A percentile compares a stretch with the other conserved stretches of the same genome.
phyloP scores from a whole-genome alignment of 129 eudicot species.

The Artemisia annua region DNA sequence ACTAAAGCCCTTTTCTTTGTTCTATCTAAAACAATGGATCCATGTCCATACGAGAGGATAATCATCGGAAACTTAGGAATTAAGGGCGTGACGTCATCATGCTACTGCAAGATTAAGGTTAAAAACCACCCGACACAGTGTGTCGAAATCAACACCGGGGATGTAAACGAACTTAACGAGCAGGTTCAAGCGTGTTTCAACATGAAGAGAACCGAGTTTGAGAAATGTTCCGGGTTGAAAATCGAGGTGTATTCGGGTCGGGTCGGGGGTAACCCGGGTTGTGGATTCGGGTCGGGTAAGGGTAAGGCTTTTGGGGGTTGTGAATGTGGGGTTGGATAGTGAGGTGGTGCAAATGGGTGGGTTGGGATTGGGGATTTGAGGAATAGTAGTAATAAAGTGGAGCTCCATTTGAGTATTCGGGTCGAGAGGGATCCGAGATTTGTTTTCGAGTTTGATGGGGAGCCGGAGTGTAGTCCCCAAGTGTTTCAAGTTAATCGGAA shows the following conservation, averaged over 20 bases:
- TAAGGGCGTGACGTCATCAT: conserved; percentile 30
- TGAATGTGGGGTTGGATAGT: conserved; percentile 58
- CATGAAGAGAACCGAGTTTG: conserved; percentile 57
- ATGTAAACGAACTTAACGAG: conserved; percentile 42
- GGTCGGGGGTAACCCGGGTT: conserved; percentile 16
- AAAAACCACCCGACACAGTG: conserved; percentile 54
- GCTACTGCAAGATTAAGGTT: conserved; percentile 62
- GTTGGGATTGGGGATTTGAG: conserved; percentile 49
- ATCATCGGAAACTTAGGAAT: conserved; percentile 55
- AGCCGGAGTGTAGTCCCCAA: conserved; percentile 92
- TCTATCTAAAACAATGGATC: conserved; percentile 53
- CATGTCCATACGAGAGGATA: conserved; percentile 70
- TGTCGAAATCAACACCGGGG: conserved; percentile 39
- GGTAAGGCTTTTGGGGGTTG: conserved; percentile 48
- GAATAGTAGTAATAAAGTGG: conserved; percentile 15
- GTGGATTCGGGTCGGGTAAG: conserved; percentile 57
- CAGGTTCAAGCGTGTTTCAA: conserved; percentile 54
- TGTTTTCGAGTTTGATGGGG: conserved; percentile 80
- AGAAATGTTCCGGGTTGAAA: conserved; percentile 44
- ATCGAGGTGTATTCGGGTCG: conserved; percentile 50
- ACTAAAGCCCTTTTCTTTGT: neutral
- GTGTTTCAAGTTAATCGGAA: conserved; percentile 88
- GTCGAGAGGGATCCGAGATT: conserved; percentile 90
- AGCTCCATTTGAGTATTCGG: conserved; percentile 59
- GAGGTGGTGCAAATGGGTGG: conserved; percentile 69